Percentiles rank a stretch among this genome's conserved stretches.
Conservation (phyloP, 2,329 filamentous ascomycete genomes). For the Parastagonospora avenae region DNA sequence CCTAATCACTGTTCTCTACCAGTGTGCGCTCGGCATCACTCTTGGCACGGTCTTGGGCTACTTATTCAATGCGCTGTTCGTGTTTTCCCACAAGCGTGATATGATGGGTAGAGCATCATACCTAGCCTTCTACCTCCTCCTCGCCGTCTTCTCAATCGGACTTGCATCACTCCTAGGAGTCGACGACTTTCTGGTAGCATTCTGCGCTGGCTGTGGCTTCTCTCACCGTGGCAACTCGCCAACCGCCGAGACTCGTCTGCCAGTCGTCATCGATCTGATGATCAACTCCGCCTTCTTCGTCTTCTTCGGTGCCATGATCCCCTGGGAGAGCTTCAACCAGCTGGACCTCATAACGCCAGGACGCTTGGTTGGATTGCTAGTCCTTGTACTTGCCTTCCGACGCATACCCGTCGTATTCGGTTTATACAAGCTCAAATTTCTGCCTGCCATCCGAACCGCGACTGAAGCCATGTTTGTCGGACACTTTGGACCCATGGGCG, state of each 20-base stretch:
- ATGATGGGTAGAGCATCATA: conserved; percentile 58
- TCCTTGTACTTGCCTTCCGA: conserved; percentile 58
- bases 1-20: conserved; percentile 60
- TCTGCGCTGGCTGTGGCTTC: conserved; percentile 61
- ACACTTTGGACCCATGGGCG: conserved; percentile 64
- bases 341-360: conserved; percentile 47
- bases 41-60: conserved; percentile 56
- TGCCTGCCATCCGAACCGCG: conserved; percentile 56
- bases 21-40: conserved; percentile 56
- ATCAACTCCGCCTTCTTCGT: conserved; percentile 63
- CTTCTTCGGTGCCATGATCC: conserved; percentile 62
- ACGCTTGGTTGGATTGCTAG: conserved; percentile 53
- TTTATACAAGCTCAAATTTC: conserved; percentile 49
- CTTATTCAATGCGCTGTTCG: conserved; percentile 54
- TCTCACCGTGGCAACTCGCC: conserved; percentile 60
- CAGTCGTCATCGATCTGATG: conserved; percentile 59
- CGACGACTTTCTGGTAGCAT: conserved; percentile 63
- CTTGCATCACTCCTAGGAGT: conserved; percentile 58
- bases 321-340: conserved; percentile 53
- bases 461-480: conserved; percentile 61
- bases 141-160: conserved; percentile 59
- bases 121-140: conserved; percentile 61
- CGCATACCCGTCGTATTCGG: conserved; percentile 58
- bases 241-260: conserved; percentile 53
- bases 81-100: conserved; percentile 51